phyloP scores from a whole-genome alignment of 2,329 filamentous ascomycete genomes.

The Calonectria leucothoes region DNA sequence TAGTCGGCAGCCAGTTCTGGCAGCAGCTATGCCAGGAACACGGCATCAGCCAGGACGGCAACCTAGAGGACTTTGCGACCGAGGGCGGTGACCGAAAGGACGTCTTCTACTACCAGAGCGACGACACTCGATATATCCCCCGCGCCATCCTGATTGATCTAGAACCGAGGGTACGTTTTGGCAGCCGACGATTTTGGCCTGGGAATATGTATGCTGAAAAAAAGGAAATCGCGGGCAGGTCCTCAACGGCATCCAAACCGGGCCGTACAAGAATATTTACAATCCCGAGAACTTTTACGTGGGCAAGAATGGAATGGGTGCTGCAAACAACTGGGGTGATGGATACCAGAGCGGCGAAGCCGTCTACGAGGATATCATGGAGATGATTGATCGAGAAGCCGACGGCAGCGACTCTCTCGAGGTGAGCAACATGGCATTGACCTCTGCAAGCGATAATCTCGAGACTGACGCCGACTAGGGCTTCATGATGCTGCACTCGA shows the following conservation, averaged over 20 bases:
- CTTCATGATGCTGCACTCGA: constrained; percentile 99
- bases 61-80: constrained; percentile 96
- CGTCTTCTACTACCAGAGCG: constrained; percentile 99
- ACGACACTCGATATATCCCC: constrained; percentile 98
- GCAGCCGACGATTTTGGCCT: background rate
- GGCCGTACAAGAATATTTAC: constrained; percentile 98
- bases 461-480: constrained; percentile 63
- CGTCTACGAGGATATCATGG: constrained; percentile 96
- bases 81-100: constrained; percentile 98
- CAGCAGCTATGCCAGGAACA: constrained; percentile 98
- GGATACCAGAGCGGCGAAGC: constrained; percentile 93
- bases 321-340: constrained; percentile 98
- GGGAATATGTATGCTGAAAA: constrained; percentile 21
- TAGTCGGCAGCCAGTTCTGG: constrained; percentile 98
- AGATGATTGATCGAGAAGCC: constrained; percentile 99
- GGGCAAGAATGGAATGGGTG: constrained; percentile 91
- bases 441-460: background rate
- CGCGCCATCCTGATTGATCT: constrained; percentile 95
- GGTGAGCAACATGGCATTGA: constrained; percentile 49
- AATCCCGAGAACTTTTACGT: constrained; percentile 99
- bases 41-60: constrained; percentile 96
- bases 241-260: constrained; percentile 91
- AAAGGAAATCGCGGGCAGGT: constrained; percentile 62
- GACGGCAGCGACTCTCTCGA: constrained; percentile 98
- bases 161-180: constrained; percentile 79